These are phyloP conservation scores for Paragyromitra xinjiangensis DNA, from an alignment of 495 filamentous ascomycete species.

Conservation along the genomic window DNA sequence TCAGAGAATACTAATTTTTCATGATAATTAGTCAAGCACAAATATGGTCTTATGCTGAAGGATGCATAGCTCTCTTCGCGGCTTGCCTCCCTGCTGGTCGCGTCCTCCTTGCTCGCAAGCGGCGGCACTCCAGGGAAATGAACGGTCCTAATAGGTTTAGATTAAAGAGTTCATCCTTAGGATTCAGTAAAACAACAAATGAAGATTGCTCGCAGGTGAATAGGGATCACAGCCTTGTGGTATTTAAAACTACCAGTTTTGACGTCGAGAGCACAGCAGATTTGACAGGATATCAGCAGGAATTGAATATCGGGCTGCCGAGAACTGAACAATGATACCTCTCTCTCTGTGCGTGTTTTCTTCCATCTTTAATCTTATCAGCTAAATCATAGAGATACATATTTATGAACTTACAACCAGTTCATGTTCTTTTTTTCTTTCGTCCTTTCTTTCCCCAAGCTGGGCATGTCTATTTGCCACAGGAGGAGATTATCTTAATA, in stretches of 20 bases:
- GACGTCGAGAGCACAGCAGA: slow-evolving; percentile 20
- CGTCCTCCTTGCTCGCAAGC: slow-evolving; percentile 34
- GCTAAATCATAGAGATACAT: background rate
- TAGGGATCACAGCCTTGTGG: slow-evolving; percentile 26
- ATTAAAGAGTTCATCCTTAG: background rate
- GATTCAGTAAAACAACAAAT: background rate
- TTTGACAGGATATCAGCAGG: slow-evolving; percentile 11
- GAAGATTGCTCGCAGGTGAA: background rate
- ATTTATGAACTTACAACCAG: background rate
- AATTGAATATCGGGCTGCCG: background rate
- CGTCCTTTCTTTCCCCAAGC: too few species aligned
- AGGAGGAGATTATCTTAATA: too few species aligned
- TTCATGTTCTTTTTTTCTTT: background rate
- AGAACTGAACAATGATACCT: background rate
- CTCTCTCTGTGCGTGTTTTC: background rate
- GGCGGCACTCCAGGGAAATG: background rate
- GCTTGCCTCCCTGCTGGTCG: slow-evolving; percentile 42
- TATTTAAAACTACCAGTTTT: slow-evolving; percentile 32
- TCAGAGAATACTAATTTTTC: slow-evolving; percentile 1
- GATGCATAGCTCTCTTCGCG: slow-evolving; percentile 36
- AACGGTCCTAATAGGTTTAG: background rate
- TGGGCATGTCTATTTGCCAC: too few species aligned
- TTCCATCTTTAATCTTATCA: background rate
- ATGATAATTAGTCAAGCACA: slow-evolving; percentile 34
- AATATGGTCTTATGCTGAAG: slow-evolving; percentile 44